Conservation (phyloP, 1,139 yeast genomes). For the Hemisphaericaspora lyxosophila region DNA sequence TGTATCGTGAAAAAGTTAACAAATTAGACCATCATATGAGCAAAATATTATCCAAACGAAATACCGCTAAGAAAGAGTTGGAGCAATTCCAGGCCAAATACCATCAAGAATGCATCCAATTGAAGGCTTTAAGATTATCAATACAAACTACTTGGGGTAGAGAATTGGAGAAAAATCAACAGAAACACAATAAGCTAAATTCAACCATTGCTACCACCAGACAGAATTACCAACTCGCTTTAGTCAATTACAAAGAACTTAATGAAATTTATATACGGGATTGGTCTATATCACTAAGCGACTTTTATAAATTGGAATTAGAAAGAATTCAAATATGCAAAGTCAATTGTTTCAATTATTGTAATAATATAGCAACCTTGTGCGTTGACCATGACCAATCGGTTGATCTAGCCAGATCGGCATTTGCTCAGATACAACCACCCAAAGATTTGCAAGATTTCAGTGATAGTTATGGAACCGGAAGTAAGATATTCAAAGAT, state of each 20-base stretch:
- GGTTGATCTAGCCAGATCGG: constrained; percentile 67
- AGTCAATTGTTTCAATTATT: constrained; percentile 77
- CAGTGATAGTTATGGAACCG: constrained; percentile 61
- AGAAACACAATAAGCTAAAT: constrained; percentile 58
- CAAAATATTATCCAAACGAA: constrained; percentile 29
- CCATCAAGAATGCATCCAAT: constrained; percentile 57
- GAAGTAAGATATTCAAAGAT: constrained; percentile 59
- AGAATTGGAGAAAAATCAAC: constrained; percentile 67
- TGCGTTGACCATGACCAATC: constrained; percentile 79
- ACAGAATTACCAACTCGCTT: constrained; percentile 58
- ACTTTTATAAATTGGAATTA: constrained; percentile 73
- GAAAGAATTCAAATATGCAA: constrained; percentile 77
- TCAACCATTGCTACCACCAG: constrained; percentile 48
- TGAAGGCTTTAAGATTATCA: constrained; percentile 60
- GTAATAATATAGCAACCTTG: constrained; percentile 71
- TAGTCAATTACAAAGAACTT: constrained; percentile 62
- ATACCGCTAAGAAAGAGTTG: constrained; percentile 32
- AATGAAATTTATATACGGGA: constrained; percentile 73
- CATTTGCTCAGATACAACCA: constrained; percentile 69
- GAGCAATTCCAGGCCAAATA: constrained; percentile 53
- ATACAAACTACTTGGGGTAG: constrained; percentile 76
- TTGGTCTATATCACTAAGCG: constrained; percentile 71
- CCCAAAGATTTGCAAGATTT: constrained; percentile 58
- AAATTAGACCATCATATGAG: constrained; percentile 39
- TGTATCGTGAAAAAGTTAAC: constrained; percentile 31